Base-by-base conservation (phyloP, 1,284 basidiomycete species). In the Dichomitus squalens region DNA sequence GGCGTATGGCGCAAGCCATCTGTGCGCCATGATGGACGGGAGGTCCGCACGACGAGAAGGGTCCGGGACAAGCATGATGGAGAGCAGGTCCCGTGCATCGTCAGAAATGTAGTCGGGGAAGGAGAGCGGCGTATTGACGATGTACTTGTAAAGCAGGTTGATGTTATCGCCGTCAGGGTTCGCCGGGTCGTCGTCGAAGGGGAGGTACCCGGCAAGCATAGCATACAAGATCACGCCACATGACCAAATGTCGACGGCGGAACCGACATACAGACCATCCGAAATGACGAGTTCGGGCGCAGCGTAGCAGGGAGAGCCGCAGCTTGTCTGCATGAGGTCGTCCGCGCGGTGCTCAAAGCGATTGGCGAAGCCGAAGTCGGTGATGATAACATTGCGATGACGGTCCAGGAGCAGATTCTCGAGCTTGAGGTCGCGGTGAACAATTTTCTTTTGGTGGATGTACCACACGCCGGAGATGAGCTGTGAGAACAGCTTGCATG, bases 91-190 rank as follows among this genome's bases (percentile, higher is more conserved):
- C 56, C 90, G 82, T 23, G 93, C 95, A 56, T 89, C 86, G 5
- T 80, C 70, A 7, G 92, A 92, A 66, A 98, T 87, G 75, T 96
- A 95, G 46, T 96, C 93, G 14, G 95, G 95, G 79, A 97, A 98
- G 33, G 93, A 92, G 58, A 98, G 86, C 2, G 92, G 91, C 0
- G 96, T 98, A 78, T 89, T 95, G 76, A 98, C 92, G 75, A 99
- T 99, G 77, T 99, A 99, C 74, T 93, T 95, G 87, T 99, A 99
- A 50, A 99, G 80, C n/a, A 98, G 81, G 72, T 98, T 99, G 82
- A 99, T 99, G 77, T 99, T 99, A 79, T 99, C 96, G 57, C 97
- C 97, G 63, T 99, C 97, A 3, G 97, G 97, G 73, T 99, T 99
- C 31, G 90, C 90, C 1, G 97, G 97, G 75, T 99, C 97, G 73